Base-by-base conservation (phyloP, 2,329 filamentous ascomycete genomes). In the Ophiobolus disseminans region DNA sequence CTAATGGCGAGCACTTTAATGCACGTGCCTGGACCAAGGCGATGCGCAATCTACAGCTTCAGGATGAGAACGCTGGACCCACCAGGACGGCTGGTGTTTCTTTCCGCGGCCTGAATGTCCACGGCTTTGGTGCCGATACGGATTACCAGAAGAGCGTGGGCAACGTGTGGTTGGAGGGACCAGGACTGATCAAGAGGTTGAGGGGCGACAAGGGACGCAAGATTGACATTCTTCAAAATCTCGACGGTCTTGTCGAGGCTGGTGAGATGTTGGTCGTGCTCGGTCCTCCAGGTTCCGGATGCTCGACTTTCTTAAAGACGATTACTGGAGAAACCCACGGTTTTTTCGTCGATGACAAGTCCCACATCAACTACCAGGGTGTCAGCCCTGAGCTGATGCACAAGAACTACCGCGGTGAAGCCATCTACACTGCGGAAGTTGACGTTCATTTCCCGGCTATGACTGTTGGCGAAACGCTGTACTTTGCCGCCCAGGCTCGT, bases 351-450 rank as follows among this genome's bases (percentile, higher is more conserved):
- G 88, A 90, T 38, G 75, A 87, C 3, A 75, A 78, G 9, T 86
- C 88, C 0, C 85, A 89, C 54, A 85, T 96, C 67, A 93, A 95
- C 75, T 96, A 95, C 66, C 88, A 94, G 80, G 84, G 86, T 58
- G 80, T 90, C 63, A 77, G 83, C 2, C 81, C 89, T 46, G 75
- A 89, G 65, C 83, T 90, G 66, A 93, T 94, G 88, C 84, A 89
- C 74, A 84, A 83, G 9, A 79, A 83, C 53, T 91, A 93, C 75
- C 86, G 89, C 21, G 90, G 90, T 57, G 90, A 95, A 74, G 89
- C 89, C 53, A 92, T 94, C 69, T 94, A 94, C 75, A 92, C 89
- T 0, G 89, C 89, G 50, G 90, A 94, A 71, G 86, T 90, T 26
- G 91, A 95, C 68, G 86, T 89, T 4, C 89, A 92, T 73, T 92